Percentiles rank a stretch among this genome's conserved stretches.
These are phyloP conservation scores for Nakazawaea ishiwadae DNA, from an alignment of 805 yeast species.

Conservation along the genomic window DNA sequence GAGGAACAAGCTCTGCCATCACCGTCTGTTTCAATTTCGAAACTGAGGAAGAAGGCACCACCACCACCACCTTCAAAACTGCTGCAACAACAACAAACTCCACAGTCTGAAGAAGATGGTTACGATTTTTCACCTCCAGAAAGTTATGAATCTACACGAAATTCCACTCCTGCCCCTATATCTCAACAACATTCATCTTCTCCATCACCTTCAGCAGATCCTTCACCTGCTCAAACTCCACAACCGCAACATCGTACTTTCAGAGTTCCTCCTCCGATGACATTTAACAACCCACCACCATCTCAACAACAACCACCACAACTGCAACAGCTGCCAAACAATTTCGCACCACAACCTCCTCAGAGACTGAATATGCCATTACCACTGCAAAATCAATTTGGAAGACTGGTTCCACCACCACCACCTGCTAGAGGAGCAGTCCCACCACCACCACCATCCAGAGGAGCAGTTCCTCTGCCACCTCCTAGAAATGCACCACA, in stretches of 20 bases:
- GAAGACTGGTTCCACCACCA: conserved; percentile 17
- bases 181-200: conserved; percentile 14
- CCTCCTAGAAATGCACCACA: conserved; percentile 15
- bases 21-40: conserved; percentile 17
- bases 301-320: conserved; percentile 17
- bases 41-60: conserved; percentile 27
- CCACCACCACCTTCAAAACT: conserved; percentile 38
- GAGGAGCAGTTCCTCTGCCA: conserved; percentile 28
- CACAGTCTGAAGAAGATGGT: conserved; percentile 14
- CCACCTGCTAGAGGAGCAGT: conserved; percentile 20
- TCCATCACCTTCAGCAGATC: conserved; percentile 15
- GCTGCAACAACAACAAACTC: conserved; percentile 34
- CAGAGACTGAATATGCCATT: conserved; percentile 9
- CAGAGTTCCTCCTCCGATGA: conserved; percentile 32
- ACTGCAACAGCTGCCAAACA: not conserved
- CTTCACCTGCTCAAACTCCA: conserved; percentile 12
- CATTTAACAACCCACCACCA: conserved; percentile 16
- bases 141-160: conserved; percentile 1
- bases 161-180: conserved; percentile 14
- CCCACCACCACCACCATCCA: conserved; percentile 8
- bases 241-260: conserved; percentile 22
- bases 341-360: conserved; percentile 20
- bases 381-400: conserved; percentile 10
- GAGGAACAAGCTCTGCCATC: conserved; percentile 27
- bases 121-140: conserved; percentile 21